These are phyloP conservation scores for Magnolia kwangsiensis DNA, from an alignment of 164 flowering plant genomes.

Conservation along the genomic window DNA sequence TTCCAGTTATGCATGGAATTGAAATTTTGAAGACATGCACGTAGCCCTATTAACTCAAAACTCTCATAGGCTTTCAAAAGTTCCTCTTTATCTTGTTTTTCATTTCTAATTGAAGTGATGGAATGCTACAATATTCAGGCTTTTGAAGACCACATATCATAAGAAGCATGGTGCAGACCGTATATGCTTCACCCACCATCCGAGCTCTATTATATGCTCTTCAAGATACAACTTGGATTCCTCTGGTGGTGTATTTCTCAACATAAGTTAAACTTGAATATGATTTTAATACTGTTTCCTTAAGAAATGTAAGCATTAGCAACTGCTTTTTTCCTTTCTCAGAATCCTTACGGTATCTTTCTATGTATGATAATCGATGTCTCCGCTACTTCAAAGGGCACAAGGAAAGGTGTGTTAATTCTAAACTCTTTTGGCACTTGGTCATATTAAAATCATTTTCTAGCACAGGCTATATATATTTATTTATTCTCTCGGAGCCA, in stretches of 20 bases:
- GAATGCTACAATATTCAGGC: constrained; percentile 32
- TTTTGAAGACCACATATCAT: constrained; percentile 89
- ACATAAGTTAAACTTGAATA: background rate
- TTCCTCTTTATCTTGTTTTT: background rate
- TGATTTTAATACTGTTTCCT: background rate
- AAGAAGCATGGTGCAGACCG: constrained; percentile 94
- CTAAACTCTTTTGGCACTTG: background rate
- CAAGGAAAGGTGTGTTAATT: constrained; percentile 79
- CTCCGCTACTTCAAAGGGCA: constrained; percentile 99
- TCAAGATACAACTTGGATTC: constrained; percentile 74
- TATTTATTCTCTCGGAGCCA: too few relatives aligned
- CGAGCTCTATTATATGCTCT: constrained; percentile 90
- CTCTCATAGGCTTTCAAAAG: background rate
- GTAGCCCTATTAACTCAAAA: background rate
- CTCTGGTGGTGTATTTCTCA: constrained; percentile 48
- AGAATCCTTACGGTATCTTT: constrained; percentile 89
- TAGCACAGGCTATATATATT: too few relatives aligned
- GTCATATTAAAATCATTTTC: too few relatives aligned
- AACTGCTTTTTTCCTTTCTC: constrained; percentile 21
- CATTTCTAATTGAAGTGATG: background rate
- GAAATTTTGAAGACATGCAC: too few relatives aligned
- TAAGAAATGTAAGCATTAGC: background rate
- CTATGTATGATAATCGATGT: constrained; percentile 93
- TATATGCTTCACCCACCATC: constrained; percentile 95
- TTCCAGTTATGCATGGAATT: too few relatives aligned